Conservation (phyloP, 1,139 yeast genomes). For the Yamadazyma jaroonii region DNA sequence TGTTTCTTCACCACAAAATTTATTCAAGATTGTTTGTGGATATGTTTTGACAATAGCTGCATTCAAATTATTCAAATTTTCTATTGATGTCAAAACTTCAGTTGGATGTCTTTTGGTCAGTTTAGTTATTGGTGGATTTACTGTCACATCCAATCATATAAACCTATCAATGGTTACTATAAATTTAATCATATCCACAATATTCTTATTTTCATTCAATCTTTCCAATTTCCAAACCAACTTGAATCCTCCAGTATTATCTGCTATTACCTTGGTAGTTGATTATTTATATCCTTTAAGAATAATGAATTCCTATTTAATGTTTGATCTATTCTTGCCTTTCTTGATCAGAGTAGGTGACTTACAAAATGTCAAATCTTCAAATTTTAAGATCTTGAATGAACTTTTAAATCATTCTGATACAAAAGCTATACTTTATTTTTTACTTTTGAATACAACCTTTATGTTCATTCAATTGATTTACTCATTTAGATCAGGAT, state of each 20-base stretch:
- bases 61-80: slow-evolving; percentile 12
- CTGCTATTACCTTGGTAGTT: slow-evolving; percentile 2
- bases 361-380: slow-evolving; percentile 5
- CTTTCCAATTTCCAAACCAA: slow-evolving; percentile 1
- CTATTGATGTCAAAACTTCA: slow-evolving; percentile 2
- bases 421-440: slow-evolving; percentile 86
- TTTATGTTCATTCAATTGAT: slow-evolving; percentile 93
- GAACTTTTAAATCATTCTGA: slow-evolving; percentile 62
- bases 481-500: slow-evolving; percentile 89
- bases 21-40: slow-evolving; percentile 15
- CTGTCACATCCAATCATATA: neutral
- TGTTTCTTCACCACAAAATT: neutral
- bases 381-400: slow-evolving; percentile 16
- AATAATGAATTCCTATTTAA: slow-evolving; percentile 1
- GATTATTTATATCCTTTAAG: slow-evolving; percentile 6
- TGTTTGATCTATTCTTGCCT: slow-evolving; percentile 5
- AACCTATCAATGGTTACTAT: slow-evolving; percentile 2
- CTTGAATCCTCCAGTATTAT: slow-evolving; percentile 5
- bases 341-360: slow-evolving; percentile 10
- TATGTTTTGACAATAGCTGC: slow-evolving; percentile 18
- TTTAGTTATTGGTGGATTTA: neutral
- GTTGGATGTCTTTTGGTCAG: too few relatives aligned
- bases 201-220: slow-evolving; percentile 4
- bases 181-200: neutral
- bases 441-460: slow-evolving; percentile 76